Conservation (phyloP, 2,329 filamentous ascomycete genomes). For the Alternaria postmessia region DNA sequence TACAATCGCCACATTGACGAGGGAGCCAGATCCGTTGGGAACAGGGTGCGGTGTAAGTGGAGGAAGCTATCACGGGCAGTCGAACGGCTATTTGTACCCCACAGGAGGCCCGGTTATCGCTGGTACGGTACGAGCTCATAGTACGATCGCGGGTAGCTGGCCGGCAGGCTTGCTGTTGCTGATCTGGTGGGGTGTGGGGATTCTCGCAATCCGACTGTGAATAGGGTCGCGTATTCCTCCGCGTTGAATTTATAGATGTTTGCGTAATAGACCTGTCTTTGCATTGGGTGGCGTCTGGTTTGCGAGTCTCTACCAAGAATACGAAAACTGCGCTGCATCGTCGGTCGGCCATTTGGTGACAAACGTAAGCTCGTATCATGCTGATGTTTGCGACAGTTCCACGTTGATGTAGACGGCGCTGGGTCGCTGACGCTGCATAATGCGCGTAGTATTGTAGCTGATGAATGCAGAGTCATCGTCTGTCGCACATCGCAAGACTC, state of each 20-base stretch:
- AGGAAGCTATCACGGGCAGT: slow-evolving; percentile 4
- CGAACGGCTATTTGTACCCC: slow-evolving; percentile 8
- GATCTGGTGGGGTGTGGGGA: slow-evolving; percentile 22
- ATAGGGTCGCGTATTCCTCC: neutral
- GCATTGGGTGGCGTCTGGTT: slow-evolving; percentile 17
- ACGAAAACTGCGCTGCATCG: neutral
- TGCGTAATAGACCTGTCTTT: slow-evolving; percentile 17
- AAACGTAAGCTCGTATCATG: neutral
- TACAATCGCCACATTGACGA: slow-evolving; percentile 31
- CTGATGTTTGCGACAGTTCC: neutral
- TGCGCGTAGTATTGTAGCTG: neutral
- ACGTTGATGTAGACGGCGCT: neutral
- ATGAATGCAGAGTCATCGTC: neutral
- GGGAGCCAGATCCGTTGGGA: neutral
- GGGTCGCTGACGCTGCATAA: neutral
- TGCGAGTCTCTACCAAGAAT: neutral
- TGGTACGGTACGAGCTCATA: slow-evolving; percentile 4
- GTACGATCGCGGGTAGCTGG: slow-evolving; percentile 11
- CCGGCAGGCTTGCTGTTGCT: slow-evolving; percentile 23
- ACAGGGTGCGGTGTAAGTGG: slow-evolving; percentile 1
- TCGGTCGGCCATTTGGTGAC: neutral
- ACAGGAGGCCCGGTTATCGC: slow-evolving; percentile 14
- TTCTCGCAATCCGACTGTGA: slow-evolving; percentile 29
- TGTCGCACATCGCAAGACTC: neutral
- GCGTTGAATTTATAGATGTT: neutral